These are phyloP conservation scores for Phytophthora hibernalis DNA, from an alignment of 352 stramenopile genomes.

Conservation along the genomic window DNA sequence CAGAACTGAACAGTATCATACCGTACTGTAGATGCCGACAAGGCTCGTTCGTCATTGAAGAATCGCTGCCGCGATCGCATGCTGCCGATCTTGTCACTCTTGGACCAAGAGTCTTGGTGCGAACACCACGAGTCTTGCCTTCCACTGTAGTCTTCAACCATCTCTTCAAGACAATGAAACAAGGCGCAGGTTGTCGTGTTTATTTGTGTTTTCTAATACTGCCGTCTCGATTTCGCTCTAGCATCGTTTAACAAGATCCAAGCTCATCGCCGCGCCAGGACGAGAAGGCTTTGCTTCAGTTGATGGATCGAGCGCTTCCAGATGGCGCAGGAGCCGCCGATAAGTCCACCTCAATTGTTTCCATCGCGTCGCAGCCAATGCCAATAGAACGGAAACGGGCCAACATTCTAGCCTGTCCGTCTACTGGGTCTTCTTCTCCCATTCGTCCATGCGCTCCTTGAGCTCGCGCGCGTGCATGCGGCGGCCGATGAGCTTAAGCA, in stretches of 20 bases:
- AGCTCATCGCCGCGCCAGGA: constrained; percentile 12
- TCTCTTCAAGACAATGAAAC: constrained; percentile 11
- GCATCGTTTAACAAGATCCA: constrained; percentile 22
- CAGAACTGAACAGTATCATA: no score
- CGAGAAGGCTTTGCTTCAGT: constrained; percentile 22
- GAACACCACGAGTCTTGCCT: no score
- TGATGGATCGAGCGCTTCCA: constrained; percentile 21
- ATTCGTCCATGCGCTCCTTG: constrained; percentile 64
- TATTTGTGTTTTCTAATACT: constrained; percentile 45
- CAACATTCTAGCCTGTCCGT: constrained; percentile 27
- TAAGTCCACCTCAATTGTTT: constrained; percentile 3
- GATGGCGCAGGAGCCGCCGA: constrained; percentile 10
- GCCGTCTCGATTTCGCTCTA: constrained; percentile 33
- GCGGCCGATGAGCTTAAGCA: constrained; percentile 93
- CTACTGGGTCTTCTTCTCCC: constrained; percentile 61
- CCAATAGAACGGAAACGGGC: constrained; percentile 22
- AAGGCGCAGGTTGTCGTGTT: constrained; percentile 33
- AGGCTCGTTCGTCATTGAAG: no score
- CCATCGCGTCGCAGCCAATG: constrained; percentile 14
- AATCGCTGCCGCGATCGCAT: no score
- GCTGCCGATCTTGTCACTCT: no score
- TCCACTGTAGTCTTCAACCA: no score
- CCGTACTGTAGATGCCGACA: no score
- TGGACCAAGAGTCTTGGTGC: no score
- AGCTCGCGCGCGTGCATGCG: constrained; percentile 81